Evolutionary conservation across 139 green algal species (phyloP).

Genomic region (Tetradesmus obliquus): DNA sequence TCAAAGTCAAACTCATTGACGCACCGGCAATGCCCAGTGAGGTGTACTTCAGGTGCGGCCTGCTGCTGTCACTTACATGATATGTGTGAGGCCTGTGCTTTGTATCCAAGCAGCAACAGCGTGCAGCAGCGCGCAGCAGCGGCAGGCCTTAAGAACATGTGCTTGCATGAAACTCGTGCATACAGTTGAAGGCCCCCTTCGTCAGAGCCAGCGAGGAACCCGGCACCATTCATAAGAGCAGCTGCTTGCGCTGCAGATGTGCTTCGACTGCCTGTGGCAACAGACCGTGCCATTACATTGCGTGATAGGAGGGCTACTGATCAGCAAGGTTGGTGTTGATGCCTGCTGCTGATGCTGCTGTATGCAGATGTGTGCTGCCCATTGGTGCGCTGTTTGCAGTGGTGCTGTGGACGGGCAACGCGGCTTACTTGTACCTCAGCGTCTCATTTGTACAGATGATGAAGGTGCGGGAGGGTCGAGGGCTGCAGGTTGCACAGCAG

Average conservation of each 20-base stretch:
- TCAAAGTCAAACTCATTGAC: conserved; percentile 58
- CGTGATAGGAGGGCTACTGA: too few relatives aligned
- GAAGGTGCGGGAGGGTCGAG: conserved; percentile 76
- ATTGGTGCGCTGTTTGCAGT: conserved; percentile 88
- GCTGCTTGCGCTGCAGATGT: too few relatives aligned
- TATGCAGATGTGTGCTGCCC: conserved; percentile 71
- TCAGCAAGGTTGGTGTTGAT: neutral
- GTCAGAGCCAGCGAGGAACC: too few relatives aligned
- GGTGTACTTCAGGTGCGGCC: conserved; percentile 31
- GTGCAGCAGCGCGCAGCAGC: neutral
- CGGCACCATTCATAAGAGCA: too few relatives aligned
- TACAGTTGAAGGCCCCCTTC: too few relatives aligned
- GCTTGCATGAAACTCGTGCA: too few relatives aligned
- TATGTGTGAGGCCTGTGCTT: too few relatives aligned
- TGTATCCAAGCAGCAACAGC: too few relatives aligned
- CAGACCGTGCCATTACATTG: too few relatives aligned
- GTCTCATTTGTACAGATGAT: conserved; percentile 99
- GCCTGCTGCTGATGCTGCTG: conserved; percentile 58
- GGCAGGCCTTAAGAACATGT: too few relatives aligned
- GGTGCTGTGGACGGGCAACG: conserved; percentile 96
- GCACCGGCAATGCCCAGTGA: conserved; percentile 18
- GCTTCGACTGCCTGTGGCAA: too few relatives aligned
- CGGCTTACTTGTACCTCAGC: conserved; percentile 96
- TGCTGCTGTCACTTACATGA: neutral
- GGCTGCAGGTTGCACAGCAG: neutral